A percentile compares a stretch with the other conserved stretches of the same genome.
Evolutionary conservation across 441 rosid genomes (phyloP).

Genomic region (Syzygium malaccense): DNA sequence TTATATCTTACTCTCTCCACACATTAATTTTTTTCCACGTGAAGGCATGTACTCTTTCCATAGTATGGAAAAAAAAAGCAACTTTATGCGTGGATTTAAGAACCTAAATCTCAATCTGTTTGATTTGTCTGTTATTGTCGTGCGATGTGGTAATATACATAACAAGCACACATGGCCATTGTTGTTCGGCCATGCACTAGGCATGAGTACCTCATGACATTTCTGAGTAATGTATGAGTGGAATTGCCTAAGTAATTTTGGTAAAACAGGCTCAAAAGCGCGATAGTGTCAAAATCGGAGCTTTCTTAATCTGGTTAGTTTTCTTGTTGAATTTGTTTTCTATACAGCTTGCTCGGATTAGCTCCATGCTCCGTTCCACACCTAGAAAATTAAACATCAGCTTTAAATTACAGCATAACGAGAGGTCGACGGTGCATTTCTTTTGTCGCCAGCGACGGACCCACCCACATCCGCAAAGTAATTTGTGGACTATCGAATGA

Average conservation of each 20-base stretch:
- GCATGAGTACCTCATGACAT: too few species aligned
- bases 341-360: not conserved
- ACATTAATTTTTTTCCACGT: fast-evolving
- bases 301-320: too few species aligned
- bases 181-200: not conserved
- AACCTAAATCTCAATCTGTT: not conserved
- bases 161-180: not conserved
- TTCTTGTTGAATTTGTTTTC: not conserved
- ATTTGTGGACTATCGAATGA: not conserved
- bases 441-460: not conserved
- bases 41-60: not conserved
- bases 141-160: not conserved
- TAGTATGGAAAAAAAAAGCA: not conserved
- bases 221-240: fast-evolving
- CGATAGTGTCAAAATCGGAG: not conserved
- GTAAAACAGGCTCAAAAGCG: fast-evolving
- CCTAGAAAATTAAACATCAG: not conserved
- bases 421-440: not conserved
- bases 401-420: not conserved
- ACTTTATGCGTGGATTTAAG: too few species aligned
- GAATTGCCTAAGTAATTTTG: not conserved
- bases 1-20: not conserved
- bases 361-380: not conserved
- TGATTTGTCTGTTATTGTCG: fast-evolving
- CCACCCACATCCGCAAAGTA: not conserved